Percentiles rank a stretch among this genome's conserved stretches.
Conservation (phyloP, 116 monocot species). For the Phalaenopsis hybrid region DNA sequence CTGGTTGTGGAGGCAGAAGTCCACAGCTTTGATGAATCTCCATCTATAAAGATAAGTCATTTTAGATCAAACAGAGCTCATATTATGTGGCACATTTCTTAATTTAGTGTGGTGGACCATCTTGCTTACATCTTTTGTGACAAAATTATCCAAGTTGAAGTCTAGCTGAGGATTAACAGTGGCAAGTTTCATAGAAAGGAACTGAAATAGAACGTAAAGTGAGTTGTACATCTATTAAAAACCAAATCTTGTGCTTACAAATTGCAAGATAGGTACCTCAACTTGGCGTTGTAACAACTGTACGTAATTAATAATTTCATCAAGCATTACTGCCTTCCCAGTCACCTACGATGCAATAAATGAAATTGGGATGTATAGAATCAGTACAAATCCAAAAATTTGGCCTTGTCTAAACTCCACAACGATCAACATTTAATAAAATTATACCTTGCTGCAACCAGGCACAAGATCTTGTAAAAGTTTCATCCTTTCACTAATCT, state of each 20-base stretch:
- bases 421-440: neutral
- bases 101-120: neutral
- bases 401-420: neutral
- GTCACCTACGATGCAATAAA: conserved; percentile 20
- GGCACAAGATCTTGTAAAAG: conserved; percentile 64
- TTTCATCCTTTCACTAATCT: conserved; percentile 54
- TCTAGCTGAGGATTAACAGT: conserved; percentile 70
- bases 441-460: conserved; percentile 53
- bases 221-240: conserved; percentile 1
- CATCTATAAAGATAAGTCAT: neutral
- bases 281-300: conserved; percentile 48
- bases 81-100: neutral
- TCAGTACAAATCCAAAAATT: neutral
- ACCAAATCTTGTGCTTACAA: neutral
- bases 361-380: neutral
- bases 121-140: conserved; percentile 48
- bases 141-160: conserved; percentile 8
- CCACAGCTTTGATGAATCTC: conserved; percentile 4
- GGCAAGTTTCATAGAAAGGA: conserved; percentile 85
- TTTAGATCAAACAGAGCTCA: neutral
- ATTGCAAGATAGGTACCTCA: conserved; percentile 21
- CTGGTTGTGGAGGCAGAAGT: neutral
- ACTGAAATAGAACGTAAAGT: conserved; percentile 29
- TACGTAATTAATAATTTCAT: conserved; percentile 48
- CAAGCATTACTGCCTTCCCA: conserved; percentile 45